Conservation (phyloP, 2,329 filamentous ascomycete genomes). For the Penicillium sp. region DNA sequence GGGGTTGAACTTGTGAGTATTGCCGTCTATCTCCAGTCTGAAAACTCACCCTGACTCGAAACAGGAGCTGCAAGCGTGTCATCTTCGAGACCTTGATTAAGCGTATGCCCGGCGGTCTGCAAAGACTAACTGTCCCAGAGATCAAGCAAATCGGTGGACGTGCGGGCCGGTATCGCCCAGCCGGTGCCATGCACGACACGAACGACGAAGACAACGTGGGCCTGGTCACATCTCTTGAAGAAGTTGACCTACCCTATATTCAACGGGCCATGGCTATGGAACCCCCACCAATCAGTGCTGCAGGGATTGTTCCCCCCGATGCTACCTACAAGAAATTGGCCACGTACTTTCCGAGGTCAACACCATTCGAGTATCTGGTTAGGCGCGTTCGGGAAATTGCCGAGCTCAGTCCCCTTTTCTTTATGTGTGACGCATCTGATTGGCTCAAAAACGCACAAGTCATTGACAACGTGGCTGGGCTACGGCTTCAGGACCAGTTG, state of each 20-base stretch:
- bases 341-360: constrained; percentile 71
- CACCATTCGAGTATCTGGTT: constrained; percentile 78
- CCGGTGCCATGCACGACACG: constrained; percentile 31
- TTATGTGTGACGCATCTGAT: constrained; percentile 61
- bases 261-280: constrained; percentile 58
- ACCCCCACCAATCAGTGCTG: constrained; percentile 61
- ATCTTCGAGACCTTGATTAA: constrained; percentile 78
- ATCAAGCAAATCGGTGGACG: constrained; percentile 93
- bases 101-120: constrained; percentile 56
- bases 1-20: constrained; percentile 80
- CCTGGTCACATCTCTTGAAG: constrained; percentile 71
- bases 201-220: constrained; percentile 50
- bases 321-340: constrained; percentile 69
- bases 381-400: constrained; percentile 67
- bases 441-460: constrained; percentile 64
- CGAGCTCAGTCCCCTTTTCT: constrained; percentile 60
- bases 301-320: constrained; percentile 69
- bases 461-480: constrained; percentile 63
- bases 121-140: constrained; percentile 64
- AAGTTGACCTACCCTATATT: constrained; percentile 61
- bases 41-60: constrained; percentile 12
- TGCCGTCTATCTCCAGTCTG: background rate
- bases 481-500: constrained; percentile 70
- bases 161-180: constrained; percentile 78
- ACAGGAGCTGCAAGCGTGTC: constrained; percentile 72